A percentile compares a stretch with the other conserved stretches of the same genome.
phyloP scores from a whole-genome alignment of 176 grass and related monocot species.

The Hordeum marinum region DNA sequence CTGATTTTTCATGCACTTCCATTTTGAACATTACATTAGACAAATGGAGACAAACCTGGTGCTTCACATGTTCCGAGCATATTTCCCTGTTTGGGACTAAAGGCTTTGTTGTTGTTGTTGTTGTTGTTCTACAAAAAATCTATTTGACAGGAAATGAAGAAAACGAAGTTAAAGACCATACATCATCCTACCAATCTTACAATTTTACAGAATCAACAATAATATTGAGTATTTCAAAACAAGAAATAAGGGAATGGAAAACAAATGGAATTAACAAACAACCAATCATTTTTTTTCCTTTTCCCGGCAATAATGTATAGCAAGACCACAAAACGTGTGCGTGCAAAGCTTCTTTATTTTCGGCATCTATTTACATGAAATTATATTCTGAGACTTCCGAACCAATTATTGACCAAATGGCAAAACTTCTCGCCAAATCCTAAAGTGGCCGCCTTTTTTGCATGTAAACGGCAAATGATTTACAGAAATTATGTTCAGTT shows the following conservation, averaged over 20 bases:
- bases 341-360: neutral
- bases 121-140: neutral
- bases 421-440: neutral
- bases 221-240: neutral
- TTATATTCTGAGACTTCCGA: neutral
- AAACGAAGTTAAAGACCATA: neutral
- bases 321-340: neutral
- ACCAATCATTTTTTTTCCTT: too few relatives aligned
- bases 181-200: neutral
- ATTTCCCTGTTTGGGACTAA: neutral
- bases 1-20: neutral
- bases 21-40: neutral
- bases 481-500: neutral
- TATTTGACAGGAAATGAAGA: neutral
- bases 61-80: neutral
- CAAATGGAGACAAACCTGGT: conserved; percentile 13
- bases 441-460: neutral
- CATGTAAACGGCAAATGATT: neutral
- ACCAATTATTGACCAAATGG: neutral
- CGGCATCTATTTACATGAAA: neutral
- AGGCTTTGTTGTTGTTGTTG: too few relatives aligned
- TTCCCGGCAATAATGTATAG: neutral
- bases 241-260: neutral
- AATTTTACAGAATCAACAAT: neutral
- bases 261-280: neutral